These are phyloP conservation scores for Rosa persica DNA, from an alignment of 306 rosid genomes.

Conservation along the genomic window DNA sequence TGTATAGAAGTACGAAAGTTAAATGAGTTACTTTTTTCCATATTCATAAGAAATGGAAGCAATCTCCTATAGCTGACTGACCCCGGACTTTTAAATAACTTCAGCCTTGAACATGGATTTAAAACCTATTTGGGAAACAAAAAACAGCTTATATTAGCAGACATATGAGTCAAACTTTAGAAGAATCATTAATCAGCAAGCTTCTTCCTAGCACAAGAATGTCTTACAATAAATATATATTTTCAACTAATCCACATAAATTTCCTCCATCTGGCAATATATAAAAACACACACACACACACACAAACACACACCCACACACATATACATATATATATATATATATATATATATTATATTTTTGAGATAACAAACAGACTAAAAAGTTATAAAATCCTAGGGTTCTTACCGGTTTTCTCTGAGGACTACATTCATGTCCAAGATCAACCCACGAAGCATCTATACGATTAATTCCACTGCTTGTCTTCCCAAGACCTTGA, in stretches of 20 bases:
- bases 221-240: not conserved
- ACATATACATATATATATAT: no score
- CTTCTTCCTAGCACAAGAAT: conserved; percentile 2
- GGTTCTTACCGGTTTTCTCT: conserved; percentile 38
- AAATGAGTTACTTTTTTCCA: conserved; percentile 33
- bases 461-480: conserved; percentile 19
- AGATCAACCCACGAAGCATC: conserved; percentile 13
- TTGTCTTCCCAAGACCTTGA: conserved; percentile 20
- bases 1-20: conserved; percentile 24
- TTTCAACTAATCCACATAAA: no score
- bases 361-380: not conserved
- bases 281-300: no score
- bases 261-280: no score
- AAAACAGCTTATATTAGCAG: not conserved
- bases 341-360: not conserved
- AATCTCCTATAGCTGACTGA: conserved; percentile 61
- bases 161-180: not conserved
- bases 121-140: conserved; percentile 39
- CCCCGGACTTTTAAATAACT: conserved; percentile 45
- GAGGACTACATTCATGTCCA: conserved; percentile 32
- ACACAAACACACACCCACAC: no score
- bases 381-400: not conserved
- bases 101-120: conserved; percentile 45
- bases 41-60: conserved; percentile 59
- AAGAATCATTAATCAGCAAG: not conserved